These are phyloP conservation scores for Kwoniella heveanensis DNA, from an alignment of 768 basidiomycete genomes.

Conservation along the genomic window DNA sequence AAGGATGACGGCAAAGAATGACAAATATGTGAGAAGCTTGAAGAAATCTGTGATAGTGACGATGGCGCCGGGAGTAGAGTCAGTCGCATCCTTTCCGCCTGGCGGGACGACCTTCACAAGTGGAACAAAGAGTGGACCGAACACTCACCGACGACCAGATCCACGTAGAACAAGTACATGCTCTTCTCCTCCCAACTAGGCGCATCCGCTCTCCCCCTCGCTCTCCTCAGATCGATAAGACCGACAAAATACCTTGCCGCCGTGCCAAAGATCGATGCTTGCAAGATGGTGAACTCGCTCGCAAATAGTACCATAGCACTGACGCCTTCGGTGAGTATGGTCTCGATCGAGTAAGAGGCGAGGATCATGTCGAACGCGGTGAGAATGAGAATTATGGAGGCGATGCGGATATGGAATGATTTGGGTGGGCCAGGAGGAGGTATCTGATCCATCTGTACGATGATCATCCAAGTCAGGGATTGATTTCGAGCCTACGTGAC, in stretches of 20 bases:
- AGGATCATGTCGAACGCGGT: slow-evolving; percentile 74
- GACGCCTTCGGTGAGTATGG: slow-evolving; percentile 76
- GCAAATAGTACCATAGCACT: slow-evolving; percentile 89
- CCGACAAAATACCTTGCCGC: slow-evolving; percentile 81
- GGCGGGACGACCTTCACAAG: too few species aligned
- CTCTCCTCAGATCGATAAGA: slow-evolving; percentile 76
- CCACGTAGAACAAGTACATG: slow-evolving; percentile 95
- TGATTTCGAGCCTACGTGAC: too few species aligned
- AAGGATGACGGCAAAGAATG: slow-evolving; percentile 92
- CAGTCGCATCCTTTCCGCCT: slow-evolving; percentile 10
- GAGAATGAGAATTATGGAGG: slow-evolving; percentile 70
- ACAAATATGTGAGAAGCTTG: slow-evolving; percentile 85
- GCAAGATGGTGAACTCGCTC: slow-evolving; percentile 64
- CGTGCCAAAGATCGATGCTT: slow-evolving; percentile 38
- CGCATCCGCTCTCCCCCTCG: slow-evolving; percentile 57
- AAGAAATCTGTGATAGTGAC: slow-evolving; percentile 76
- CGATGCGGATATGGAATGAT: slow-evolving; percentile 83
- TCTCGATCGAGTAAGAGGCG: slow-evolving; percentile 61
- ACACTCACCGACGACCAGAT: slow-evolving; percentile 77
- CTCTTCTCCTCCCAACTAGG: slow-evolving; percentile 97
- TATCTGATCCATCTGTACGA: slow-evolving; percentile 87
- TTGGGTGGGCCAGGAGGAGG: slow-evolving; percentile 80
- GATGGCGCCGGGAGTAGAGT: too few species aligned
- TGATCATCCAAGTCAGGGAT: too few species aligned
- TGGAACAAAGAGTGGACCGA: not conserved